phyloP scores from a whole-genome alignment of 2,329 filamentous ascomycete genomes.

The Aspergillus jensenii region DNA sequence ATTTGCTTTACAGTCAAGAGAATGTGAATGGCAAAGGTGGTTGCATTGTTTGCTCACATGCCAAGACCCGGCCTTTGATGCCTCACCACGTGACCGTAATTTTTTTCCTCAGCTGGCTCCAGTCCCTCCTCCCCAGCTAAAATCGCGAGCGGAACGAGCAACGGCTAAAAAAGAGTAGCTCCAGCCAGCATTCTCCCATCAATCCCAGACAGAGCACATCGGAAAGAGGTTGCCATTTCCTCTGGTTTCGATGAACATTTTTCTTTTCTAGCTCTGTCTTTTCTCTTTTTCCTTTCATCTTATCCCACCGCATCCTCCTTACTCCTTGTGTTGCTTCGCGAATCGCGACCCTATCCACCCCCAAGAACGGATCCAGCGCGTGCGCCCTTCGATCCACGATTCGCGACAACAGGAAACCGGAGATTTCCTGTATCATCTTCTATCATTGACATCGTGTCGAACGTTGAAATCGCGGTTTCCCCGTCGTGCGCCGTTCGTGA shows the following conservation, averaged over 20 bases:
- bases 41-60: slow-evolving; percentile 4
- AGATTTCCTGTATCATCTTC: background rate
- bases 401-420: background rate
- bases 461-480: background rate
- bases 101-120: slow-evolving; percentile 15
- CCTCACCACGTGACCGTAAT: slow-evolving; percentile 23
- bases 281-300: background rate
- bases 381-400: slow-evolving; percentile 4
- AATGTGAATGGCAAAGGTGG: background rate
- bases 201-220: slow-evolving; percentile 15
- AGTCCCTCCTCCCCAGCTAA: slow-evolving; percentile 9
- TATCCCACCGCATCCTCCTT: slow-evolving; percentile 1
- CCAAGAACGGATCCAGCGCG: slow-evolving; percentile 14
- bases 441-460: background rate
- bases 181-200: slow-evolving; percentile 9
- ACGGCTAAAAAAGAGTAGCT: slow-evolving; percentile 17
- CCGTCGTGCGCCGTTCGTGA: slow-evolving; percentile 1
- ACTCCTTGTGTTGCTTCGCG: slow-evolving; percentile 15
- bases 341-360: slow-evolving; percentile 15
- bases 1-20: background rate
- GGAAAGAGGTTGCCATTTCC: slow-evolving; percentile 6
- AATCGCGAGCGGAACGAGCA: slow-evolving; percentile 17
- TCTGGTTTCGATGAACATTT: background rate
- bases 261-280: slow-evolving; percentile 13
- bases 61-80: slow-evolving; percentile 15